phyloP scores from a whole-genome alignment of 208 protist species.

The Herpetomonas muscarum region DNA sequence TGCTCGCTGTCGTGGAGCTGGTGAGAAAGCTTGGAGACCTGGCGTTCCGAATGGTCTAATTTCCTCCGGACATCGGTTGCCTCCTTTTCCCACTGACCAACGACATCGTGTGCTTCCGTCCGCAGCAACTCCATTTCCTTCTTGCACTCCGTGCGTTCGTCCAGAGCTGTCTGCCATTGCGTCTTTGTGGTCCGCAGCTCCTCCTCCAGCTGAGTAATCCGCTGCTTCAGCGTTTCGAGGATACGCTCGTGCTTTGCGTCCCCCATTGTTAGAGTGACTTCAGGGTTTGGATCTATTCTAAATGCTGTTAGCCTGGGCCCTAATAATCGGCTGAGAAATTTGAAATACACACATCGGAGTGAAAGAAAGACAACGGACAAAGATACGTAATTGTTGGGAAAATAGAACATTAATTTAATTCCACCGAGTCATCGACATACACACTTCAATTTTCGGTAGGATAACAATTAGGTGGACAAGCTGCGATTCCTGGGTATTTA shows the following conservation, averaged over 20 bases:
- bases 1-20: constrained; percentile 7
- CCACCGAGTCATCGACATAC: too few relatives aligned
- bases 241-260: constrained; percentile 44
- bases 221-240: constrained; percentile 52
- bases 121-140: constrained; percentile 45
- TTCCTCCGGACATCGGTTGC: constrained; percentile 35
- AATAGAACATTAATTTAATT: too few relatives aligned
- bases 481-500: too few relatives aligned
- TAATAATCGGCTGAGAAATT: too few relatives aligned
- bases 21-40: constrained; percentile 4
- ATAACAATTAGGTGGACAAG: too few relatives aligned
- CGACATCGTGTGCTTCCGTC: constrained; percentile 64
- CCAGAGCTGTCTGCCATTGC: constrained; percentile 9
- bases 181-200: constrained; percentile 38
- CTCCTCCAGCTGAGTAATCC: constrained; percentile 67
- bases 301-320: too few relatives aligned
- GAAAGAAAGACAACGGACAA: too few relatives aligned
- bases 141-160: constrained; percentile 38
- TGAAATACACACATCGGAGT: too few relatives aligned
- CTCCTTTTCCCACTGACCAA: constrained; percentile 68
- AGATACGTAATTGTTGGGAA: too few relatives aligned
- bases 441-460: too few relatives aligned
- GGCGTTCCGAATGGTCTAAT: constrained; percentile 11
- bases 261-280: constrained; percentile 33
- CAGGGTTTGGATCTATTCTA: too few relatives aligned